Conservation (phyloP, 768 basidiomycete species). For the Lepiota subincarnata region DNA sequence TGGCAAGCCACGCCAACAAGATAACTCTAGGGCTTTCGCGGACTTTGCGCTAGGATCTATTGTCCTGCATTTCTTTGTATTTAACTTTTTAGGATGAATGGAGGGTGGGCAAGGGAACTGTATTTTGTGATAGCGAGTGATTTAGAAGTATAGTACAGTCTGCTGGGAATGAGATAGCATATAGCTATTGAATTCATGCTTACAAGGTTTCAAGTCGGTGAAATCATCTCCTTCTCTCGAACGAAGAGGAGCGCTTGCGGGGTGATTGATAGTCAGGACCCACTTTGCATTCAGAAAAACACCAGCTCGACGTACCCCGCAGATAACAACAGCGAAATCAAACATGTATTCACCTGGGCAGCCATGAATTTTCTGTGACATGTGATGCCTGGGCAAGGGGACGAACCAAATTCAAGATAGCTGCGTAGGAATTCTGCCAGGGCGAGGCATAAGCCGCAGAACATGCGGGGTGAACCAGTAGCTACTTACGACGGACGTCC, state of each 20-base stretch:
- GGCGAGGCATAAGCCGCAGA: neutral
- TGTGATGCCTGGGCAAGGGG: neutral
- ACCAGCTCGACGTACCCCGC: conserved; percentile 61
- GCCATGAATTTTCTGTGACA: conserved; percentile 9
- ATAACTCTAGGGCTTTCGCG: conserved; percentile 79
- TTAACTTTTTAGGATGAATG: conserved; percentile 89
- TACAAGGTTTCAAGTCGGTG: neutral
- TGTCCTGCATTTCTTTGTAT: conserved; percentile 96
- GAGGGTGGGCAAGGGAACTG: conserved; percentile 12
- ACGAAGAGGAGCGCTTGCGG: conserved; percentile 63
- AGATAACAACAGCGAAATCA: conserved; percentile 81
- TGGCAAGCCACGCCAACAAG: neutral
- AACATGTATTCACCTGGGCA: conserved; percentile 77
- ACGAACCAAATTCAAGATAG: conserved; percentile 77
- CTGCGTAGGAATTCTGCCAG: conserved; percentile 61
- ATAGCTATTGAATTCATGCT: neutral
- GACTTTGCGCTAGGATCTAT: conserved; percentile 96
- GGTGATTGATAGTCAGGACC: neutral
- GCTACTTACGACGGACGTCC: conserved; percentile 73
- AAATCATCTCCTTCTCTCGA: conserved; percentile 52
- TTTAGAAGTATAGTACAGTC: neutral
- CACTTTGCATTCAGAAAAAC: conserved; percentile 4
- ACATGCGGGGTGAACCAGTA: neutral
- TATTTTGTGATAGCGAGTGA: conserved; percentile 9
- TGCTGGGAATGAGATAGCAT: conserved; percentile 1